Base-by-base conservation (phyloP, 2,329 filamentous ascomycete species). In the Tricladium varicosporioides region DNA sequence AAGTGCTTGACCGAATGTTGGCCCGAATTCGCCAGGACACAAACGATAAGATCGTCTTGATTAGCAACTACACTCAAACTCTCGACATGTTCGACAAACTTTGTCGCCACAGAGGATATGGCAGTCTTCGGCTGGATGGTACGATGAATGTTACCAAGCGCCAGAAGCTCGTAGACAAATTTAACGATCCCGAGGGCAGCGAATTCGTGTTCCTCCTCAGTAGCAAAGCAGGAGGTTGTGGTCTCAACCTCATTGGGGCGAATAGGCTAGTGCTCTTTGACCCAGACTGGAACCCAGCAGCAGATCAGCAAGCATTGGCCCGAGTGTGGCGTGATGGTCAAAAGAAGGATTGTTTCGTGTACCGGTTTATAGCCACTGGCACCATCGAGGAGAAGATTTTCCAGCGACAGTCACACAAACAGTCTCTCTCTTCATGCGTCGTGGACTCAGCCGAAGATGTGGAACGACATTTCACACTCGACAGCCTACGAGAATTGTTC, bases 361-460 rank as follows among this genome's bases (percentile, higher is more conserved):
- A 99, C 73, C 89, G 94, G n/a, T 99, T 99, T 76, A 99, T 99
- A 67, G 90, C 92, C 0, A 97, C 95, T 0, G 94, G 94, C 3
- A 97, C 92, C 0, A 99, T 99, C 60, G 94, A 99, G 71, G 94
- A 99, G 74, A 99, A 99, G 76, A 97, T 99, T 65, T 99, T 99
- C 76, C 94, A 99, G 73, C 88, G 95, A 9, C 94, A 99, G 70
- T 96, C 91, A 0, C 95, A 99, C 78, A 99, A 99, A 75, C 94
- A 99, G 74, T 95, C 91, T 7, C 79, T 99, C 1, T 97, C 93
- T 0, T 96, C 91, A 0, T 97, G 92, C 66, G 94, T 99, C 4
- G 94, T 99, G 7, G 94, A 99, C 73, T 92, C 89, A 2, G 93
- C 91, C 1, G 93, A 99, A 74, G 94, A 99, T 64, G 94, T 99